phyloP scores from a whole-genome alignment of 2,329 filamentous ascomycete genomes.

The Cladobotryum protrusum region DNA sequence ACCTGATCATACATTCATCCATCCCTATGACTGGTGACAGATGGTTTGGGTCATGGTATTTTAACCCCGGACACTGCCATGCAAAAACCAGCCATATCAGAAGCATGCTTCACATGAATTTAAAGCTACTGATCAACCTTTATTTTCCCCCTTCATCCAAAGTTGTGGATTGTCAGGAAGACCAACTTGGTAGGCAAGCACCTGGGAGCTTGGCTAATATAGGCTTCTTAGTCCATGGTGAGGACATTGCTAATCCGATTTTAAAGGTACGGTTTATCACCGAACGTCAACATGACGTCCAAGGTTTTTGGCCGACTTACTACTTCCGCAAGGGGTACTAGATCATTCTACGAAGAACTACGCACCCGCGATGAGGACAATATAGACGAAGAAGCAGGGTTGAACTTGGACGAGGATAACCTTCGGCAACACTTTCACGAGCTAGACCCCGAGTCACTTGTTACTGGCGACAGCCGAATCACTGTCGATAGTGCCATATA shows the following conservation, averaged over 20 bases:
- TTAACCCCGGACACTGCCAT: no score
- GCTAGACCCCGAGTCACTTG: conserved; percentile 42
- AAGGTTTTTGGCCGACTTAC: conserved; percentile 43
- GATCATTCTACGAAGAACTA: conserved; percentile 47
- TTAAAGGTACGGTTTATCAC: no score
- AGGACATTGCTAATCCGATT: no score
- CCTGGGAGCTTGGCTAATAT: not conserved
- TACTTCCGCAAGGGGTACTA: conserved; percentile 19
- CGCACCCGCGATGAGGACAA: conserved; percentile 38
- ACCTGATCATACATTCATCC: conserved; percentile 1
- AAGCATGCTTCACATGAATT: not conserved
- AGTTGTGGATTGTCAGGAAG: not conserved
- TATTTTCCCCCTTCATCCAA: not conserved
- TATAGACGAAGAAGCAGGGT: conserved; percentile 35
- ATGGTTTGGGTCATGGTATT: no score
- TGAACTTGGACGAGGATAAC: conserved; percentile 49
- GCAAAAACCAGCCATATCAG: not conserved
- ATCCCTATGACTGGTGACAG: not conserved
- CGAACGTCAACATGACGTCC: conserved; percentile 33
- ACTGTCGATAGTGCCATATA: conserved; percentile 34
- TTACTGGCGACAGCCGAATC: conserved; percentile 39
- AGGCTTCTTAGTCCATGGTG: no score
- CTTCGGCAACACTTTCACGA: conserved; percentile 45
- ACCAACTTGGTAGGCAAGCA: not conserved
- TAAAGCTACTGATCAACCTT: not conserved